Percentiles rank a stretch among this genome's conserved stretches.
Evolutionary conservation across 257 asterid species (phyloP).

Genomic region (Petrea volubilis): DNA sequence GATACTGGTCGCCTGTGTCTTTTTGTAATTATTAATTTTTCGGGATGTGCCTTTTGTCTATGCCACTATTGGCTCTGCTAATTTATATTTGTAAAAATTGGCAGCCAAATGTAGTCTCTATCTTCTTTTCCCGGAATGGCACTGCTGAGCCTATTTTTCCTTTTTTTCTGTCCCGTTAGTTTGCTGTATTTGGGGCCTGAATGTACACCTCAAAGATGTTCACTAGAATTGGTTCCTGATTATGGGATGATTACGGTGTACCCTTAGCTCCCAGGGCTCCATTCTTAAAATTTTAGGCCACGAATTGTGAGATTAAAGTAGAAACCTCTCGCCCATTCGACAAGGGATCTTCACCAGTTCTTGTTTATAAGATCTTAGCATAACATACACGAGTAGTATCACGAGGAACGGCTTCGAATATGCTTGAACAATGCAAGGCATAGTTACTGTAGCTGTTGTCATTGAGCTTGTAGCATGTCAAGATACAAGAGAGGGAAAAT

Average conservation of each 20-base stretch:
- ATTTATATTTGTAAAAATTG: slow-evolving; percentile 29
- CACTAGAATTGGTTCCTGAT: background rate
- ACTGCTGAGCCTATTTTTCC: background rate
- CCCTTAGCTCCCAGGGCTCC: too few species aligned
- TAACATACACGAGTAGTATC: too few species aligned
- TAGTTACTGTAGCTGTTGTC: background rate
- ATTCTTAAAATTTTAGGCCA: too few species aligned
- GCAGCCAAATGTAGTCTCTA: slow-evolving; percentile 25
- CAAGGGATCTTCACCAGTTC: too few species aligned
- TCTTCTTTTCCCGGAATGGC: background rate
- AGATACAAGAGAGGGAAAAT: background rate
- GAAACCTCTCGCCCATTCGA: too few species aligned
- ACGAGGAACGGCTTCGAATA: background rate
- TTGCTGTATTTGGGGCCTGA: slow-evolving; percentile 3
- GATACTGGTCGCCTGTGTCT: slow-evolving; percentile 33
- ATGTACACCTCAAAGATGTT: background rate
- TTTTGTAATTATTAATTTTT: slow-evolving; percentile 39
- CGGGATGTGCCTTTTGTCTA: background rate
- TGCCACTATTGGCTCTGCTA: slow-evolving; percentile 21
- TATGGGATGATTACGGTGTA: too few species aligned
- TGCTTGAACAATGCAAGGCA: background rate
- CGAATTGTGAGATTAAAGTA: too few species aligned
- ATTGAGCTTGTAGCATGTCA: background rate
- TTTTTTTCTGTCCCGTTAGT: background rate
- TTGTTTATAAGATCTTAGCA: too few species aligned